Evolutionary conservation across 176 grass and related monocot genomes (phyloP), one percentile per base, ranked within the genome.

Genomic region (Coix lacrymajobi): DNA sequence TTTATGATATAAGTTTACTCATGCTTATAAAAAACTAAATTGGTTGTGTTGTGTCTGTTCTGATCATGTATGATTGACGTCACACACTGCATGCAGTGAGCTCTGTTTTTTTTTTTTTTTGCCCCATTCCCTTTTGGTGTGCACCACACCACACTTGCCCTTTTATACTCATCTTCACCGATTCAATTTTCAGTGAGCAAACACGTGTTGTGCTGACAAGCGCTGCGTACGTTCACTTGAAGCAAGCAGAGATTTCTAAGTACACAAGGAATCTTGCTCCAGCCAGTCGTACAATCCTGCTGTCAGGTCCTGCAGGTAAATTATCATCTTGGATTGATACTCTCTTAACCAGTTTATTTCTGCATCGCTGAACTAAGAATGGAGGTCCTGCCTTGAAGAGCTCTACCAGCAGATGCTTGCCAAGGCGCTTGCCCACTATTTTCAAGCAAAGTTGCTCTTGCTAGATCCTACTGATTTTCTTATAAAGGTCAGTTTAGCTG

Each of bases 401-500:
- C 87, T 95, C 85, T 98, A 98, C 83, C 92, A 98, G 87, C 96
- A 98, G 83, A 93, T 95, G 92, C 96, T 98, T 57, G 92, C 93
- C 0, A 98, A 91, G 77, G 92, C 96, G 22, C 91, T 98, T 30
- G 92, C 96, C 5, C 90, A 98, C 77, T 92, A 92, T 62, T 98
- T 91, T 41, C 87, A 98, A 68, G 89, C 96, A 0, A 98, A 95
- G 77, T 83, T 95, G 38, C 79, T 98, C 33, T 83, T 98, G 85
- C 91, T 98, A 44, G 96, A 95, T 87, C 89, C 89, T 82, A 95
- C 87, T 31, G 91, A 93, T 88, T 98, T 95, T 62, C 92, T 90
- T 58, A 82, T 93, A 78, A 98, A 98, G 88, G 96, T 98, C 34
- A 79, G 87, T 91, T 75, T n/a, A 7, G 13, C 16, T 5, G 3